Evolutionary conservation across 495 filamentous ascomycete species (phyloP), one percentile per base, ranked within the genome.

Genomic region (Penicillium silybi): DNA sequence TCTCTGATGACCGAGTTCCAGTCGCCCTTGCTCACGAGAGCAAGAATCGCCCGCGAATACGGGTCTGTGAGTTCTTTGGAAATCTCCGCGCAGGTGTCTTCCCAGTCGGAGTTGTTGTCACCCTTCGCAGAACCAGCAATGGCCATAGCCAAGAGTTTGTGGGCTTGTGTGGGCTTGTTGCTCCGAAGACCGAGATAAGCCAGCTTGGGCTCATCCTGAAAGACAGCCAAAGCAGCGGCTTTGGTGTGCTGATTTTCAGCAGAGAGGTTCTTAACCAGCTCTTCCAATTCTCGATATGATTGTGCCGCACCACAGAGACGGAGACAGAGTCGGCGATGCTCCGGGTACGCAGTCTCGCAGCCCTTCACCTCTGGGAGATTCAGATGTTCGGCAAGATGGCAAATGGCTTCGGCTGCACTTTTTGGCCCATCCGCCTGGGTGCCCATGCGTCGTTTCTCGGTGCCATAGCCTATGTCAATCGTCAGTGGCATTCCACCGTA

Each of bases 1-100:
- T 97, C 91, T 44, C 88, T 80, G 48, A 89, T 81, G 18, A 97
- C 89, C 10, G 82, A 81, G 23, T 81, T 74, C 93, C 93, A 97
- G 64, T 95, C 82, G 7, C 90, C 90, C 19, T 87, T 90, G 44
- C 88, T 85, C 44, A 97, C 90, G 46, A 90, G 84, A n/a, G 89
- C 85, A n/a, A 96, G 87, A 47, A 98, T 86, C 0, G 92, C 91
- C 44, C 91, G 84, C 9, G 93, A 80, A 61, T 96, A 97, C 0
- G 91, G 89, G 57, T 98, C 93, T 0, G 79, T 77, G 11, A 86
- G 75, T 50, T 85, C 80, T 38, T 80, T 80, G 22, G 80, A 79
- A 63, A 89, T 85, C 54, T 83, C 83, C 0, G 74, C 68, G 45
- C 80, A 74, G 6, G 76, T 76, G 23, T 79, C 69, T 73, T 77